Conservation (phyloP, 257 asterid genomes). For the Scutellaria barbata region DNA sequence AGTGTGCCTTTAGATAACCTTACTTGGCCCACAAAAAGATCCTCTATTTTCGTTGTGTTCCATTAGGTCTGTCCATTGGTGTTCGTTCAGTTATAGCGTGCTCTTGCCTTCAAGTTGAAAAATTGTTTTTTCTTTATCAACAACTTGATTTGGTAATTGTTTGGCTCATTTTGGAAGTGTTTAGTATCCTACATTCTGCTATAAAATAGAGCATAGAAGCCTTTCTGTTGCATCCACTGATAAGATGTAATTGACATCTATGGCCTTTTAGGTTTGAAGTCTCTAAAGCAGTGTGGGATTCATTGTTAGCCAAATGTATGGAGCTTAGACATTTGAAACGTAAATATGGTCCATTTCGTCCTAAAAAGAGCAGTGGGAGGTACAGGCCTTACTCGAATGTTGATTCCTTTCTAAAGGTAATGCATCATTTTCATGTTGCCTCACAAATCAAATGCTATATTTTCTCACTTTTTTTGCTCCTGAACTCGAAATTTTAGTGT, state of each 20-base stretch:
- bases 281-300: slow-evolving; percentile 69
- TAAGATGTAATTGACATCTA: slow-evolving; percentile 12
- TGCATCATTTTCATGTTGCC: not conserved
- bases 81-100: not conserved
- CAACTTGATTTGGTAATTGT: not conserved
- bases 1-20: not conserved
- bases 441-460: not conserved
- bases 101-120: slow-evolving; percentile 2
- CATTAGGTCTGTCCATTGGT: not conserved
- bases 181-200: not conserved
- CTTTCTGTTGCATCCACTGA: slow-evolving; percentile 17
- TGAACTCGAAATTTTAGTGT: not conserved
- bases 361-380: slow-evolving; percentile 77
- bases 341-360: slow-evolving; percentile 59
- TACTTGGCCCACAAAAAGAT: not conserved
- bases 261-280: slow-evolving; percentile 65
- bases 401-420: slow-evolving; percentile 86
- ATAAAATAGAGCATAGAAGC: slow-evolving; percentile 5
- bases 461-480: not conserved
- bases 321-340: slow-evolving; percentile 70
- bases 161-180: slow-evolving; percentile 15
- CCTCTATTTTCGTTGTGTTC: not conserved
- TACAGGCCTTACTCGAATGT: slow-evolving; percentile 92
- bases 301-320: slow-evolving; percentile 64
- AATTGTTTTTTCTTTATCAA: not conserved